phyloP scores from a whole-genome alignment of 441 rosid genomes.

The Viola pubescens region DNA sequence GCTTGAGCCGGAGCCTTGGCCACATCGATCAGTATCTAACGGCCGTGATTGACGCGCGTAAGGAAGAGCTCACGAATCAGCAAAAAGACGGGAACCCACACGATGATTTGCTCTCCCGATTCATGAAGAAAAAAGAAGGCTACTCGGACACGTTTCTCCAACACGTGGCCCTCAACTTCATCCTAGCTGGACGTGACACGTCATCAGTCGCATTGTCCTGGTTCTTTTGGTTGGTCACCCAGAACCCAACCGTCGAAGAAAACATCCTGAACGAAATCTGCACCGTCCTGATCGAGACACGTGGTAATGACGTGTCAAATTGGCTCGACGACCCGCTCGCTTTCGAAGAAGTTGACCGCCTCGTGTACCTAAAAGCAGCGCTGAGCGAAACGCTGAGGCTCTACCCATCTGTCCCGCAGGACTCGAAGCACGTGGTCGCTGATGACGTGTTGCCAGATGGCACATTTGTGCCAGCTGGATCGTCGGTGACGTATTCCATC shows the following conservation, averaged over 20 bases:
- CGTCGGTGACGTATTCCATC: slow-evolving; percentile 87
- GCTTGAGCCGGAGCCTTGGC: slow-evolving; percentile 61
- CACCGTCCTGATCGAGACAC: slow-evolving; percentile 53
- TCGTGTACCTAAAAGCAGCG: slow-evolving; percentile 79
- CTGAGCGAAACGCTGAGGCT: slow-evolving; percentile 78
- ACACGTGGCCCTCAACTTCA: slow-evolving; percentile 90
- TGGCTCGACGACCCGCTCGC: slow-evolving; percentile 68
- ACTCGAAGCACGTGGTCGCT: slow-evolving; percentile 72
- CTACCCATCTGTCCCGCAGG: slow-evolving; percentile 92
- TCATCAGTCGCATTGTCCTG: slow-evolving; percentile 85
- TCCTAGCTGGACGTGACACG: slow-evolving; percentile 97
- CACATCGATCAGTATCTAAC: slow-evolving; percentile 66
- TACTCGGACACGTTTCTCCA: slow-evolving; percentile 70
- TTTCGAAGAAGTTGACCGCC: slow-evolving; percentile 67
- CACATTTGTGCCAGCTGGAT: slow-evolving; percentile 86
- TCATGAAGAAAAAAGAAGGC: slow-evolving; percentile 80
- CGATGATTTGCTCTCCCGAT: slow-evolving; percentile 78
- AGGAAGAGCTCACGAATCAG: slow-evolving; percentile 51
- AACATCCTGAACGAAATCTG: slow-evolving; percentile 59
- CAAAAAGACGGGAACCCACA: slow-evolving; percentile 40
- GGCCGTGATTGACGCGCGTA: slow-evolving; percentile 59
- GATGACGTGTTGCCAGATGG: slow-evolving; percentile 92
- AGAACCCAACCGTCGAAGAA: slow-evolving; percentile 58
- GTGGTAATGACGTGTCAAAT: slow-evolving; percentile 44
- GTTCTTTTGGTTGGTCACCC: slow-evolving; percentile 77